A percentile compares a stretch with the other conserved stretches of the same genome.
These are phyloP conservation scores for Saccharomycopsis sp. DNA, from an alignment of 805 yeast genomes.

Conservation along the genomic window DNA sequence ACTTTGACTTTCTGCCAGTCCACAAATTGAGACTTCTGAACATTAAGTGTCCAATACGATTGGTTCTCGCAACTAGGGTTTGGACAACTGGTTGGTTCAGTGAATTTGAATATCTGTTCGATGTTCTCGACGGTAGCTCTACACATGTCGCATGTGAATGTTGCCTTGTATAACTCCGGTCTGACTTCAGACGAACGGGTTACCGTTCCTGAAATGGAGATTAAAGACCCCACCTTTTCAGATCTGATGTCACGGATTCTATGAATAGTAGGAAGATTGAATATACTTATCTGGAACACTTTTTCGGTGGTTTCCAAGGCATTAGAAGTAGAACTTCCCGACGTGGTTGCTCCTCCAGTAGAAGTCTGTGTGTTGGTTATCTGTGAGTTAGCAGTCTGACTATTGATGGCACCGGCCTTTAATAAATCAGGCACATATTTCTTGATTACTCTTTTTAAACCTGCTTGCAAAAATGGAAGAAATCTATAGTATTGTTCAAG, in stretches of 20 bases:
- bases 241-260: conserved; percentile 88
- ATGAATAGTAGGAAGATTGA: conserved; percentile 73
- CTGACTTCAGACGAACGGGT: conserved; percentile 95
- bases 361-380: conserved; percentile 24
- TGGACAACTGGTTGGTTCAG: conserved; percentile 91
- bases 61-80: conserved; percentile 85
- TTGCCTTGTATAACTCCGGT: conserved; percentile 83
- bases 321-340: conserved; percentile 34
- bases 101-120: conserved; percentile 87
- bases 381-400: conserved; percentile 15
- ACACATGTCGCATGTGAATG: conserved; percentile 86
- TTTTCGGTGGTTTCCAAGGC: conserved; percentile 52
- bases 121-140: conserved; percentile 79
- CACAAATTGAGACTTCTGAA: conserved; percentile 76
- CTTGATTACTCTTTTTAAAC: conserved; percentile 65
- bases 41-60: conserved; percentile 75
- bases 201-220: conserved; percentile 88
- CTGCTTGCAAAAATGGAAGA: conserved; percentile 73
- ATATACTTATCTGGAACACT: conserved; percentile 84
- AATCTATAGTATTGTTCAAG: conserved; percentile 90
- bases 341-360: conserved; percentile 25
- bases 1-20: conserved; percentile 97
- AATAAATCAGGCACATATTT: conserved; percentile 70
- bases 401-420: conserved; percentile 35
- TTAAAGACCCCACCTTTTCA: conserved; percentile 77